Evolutionary conservation across 2,329 filamentous ascomycete genomes (phyloP).

Genomic region (Aspergillus sclerotialis): DNA sequence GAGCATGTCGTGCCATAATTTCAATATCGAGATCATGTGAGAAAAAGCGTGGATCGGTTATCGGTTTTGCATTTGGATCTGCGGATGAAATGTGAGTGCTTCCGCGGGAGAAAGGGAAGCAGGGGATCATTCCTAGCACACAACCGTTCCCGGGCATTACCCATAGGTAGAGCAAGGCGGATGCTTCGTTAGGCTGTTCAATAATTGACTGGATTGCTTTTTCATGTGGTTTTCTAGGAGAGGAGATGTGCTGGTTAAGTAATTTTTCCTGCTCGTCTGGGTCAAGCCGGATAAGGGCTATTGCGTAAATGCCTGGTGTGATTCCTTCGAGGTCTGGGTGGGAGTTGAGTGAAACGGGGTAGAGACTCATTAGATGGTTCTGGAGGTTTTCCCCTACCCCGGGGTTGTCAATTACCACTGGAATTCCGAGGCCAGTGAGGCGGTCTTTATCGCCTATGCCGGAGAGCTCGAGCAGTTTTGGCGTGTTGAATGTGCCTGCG

Average conservation of each 20-base stretch:
- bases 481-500: slow-evolving; percentile 35
- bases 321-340: slow-evolving; percentile 2
- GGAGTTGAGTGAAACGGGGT: slow-evolving; percentile 6
- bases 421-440: slow-evolving; percentile 34
- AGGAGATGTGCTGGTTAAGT: neutral
- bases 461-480: slow-evolving; percentile 44
- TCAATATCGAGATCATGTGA: slow-evolving; percentile 10
- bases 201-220: slow-evolving; percentile 5
- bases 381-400: slow-evolving; percentile 40
- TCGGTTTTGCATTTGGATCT: slow-evolving; percentile 1
- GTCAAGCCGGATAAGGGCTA: slow-evolving; percentile 5
- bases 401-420: slow-evolving; percentile 38
- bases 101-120: slow-evolving; percentile 11
- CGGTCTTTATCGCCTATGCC: slow-evolving; percentile 39
- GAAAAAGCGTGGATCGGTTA: slow-evolving; percentile 5
- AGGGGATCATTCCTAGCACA: slow-evolving; percentile 4
- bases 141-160: slow-evolving; percentile 2
- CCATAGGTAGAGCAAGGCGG: slow-evolving; percentile 3
- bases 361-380: slow-evolving; percentile 19
- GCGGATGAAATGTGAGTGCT: slow-evolving; percentile 6
- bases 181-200: slow-evolving; percentile 6
- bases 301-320: slow-evolving; percentile 6
- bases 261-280: slow-evolving; percentile 4
- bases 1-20: slow-evolving; percentile 8
- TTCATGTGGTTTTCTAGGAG: neutral